Conservation (phyloP, 2,329 filamentous ascomycete species). For the Epichloe baconii region DNA sequence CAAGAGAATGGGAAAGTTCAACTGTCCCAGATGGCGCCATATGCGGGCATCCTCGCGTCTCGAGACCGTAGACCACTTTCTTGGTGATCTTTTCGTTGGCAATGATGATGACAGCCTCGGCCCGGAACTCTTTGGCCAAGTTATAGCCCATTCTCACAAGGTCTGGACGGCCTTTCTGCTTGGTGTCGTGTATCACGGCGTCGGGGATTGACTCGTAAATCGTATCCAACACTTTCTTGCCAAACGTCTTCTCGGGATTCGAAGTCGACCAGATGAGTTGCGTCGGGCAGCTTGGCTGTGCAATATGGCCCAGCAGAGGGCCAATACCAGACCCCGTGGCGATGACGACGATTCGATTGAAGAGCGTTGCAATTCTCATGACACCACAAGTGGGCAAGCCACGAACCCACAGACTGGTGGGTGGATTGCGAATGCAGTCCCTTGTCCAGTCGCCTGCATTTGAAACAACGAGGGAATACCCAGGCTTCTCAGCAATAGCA, state of each 20-base stretch:
- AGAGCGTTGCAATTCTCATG: conserved; percentile 52
- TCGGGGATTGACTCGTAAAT: conserved; percentile 45
- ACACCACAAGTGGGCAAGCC: conserved; percentile 56
- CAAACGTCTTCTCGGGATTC: conserved; percentile 49
- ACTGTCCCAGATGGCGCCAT: conserved; percentile 61
- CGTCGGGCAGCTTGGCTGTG: conserved; percentile 32
- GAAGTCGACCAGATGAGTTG: conserved; percentile 60
- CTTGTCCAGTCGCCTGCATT: conserved; percentile 66
- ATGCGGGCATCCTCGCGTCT: conserved; percentile 51
- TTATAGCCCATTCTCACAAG: conserved; percentile 38
- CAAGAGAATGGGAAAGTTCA: conserved; percentile 8
- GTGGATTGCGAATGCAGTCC: conserved; percentile 47
- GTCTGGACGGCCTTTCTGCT: conserved; percentile 43
- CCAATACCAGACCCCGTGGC: conserved; percentile 64
- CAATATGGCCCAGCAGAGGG: conserved; percentile 48
- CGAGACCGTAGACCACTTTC: conserved; percentile 55
- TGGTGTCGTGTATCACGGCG: conserved; percentile 57
- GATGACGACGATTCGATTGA: conserved; percentile 51
- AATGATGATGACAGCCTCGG: conserved; percentile 63
- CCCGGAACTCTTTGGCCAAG: conserved; percentile 37
- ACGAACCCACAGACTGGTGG: conserved; percentile 51
- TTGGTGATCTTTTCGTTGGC: conserved; percentile 56
- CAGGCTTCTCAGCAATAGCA: conserved; percentile 18
- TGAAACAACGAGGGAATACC: conserved; percentile 57
- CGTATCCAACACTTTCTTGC: conserved; percentile 38